These are phyloP conservation scores for Brassica cretica DNA, from an alignment of 345 rosid species.

Conservation along the genomic window DNA sequence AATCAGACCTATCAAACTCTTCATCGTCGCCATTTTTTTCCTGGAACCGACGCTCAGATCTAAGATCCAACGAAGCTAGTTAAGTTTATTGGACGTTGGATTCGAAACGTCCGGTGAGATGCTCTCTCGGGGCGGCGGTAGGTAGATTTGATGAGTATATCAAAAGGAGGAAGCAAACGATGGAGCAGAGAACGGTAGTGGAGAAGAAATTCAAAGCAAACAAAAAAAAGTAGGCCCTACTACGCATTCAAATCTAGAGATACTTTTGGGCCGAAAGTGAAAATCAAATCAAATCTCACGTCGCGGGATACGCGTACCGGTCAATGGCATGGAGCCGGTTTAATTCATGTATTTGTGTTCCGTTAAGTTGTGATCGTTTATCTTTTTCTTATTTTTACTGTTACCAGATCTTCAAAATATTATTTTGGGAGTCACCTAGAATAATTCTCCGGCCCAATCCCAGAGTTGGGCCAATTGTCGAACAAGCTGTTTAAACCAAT, in stretches of 20 bases:
- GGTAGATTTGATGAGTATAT: slow-evolving; percentile 30
- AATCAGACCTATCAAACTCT: slow-evolving; percentile 88
- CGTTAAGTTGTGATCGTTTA: neutral
- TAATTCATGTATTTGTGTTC: slow-evolving; percentile 2
- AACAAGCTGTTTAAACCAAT: neutral
- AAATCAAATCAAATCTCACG: slow-evolving; percentile 15
- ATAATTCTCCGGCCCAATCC: too few species aligned
- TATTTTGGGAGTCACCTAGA: too few species aligned
- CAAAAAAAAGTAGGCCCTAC: neutral
- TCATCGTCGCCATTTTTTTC: slow-evolving; percentile 85
- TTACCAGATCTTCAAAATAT: too few species aligned
- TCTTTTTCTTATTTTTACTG: neutral
- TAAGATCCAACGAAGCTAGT: slow-evolving; percentile 21
- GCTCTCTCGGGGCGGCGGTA: slow-evolving; percentile 15
- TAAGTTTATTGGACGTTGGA: neutral
- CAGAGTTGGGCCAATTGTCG: neutral
- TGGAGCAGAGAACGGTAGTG: slow-evolving; percentile 11
- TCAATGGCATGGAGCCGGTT: slow-evolving; percentile 11
- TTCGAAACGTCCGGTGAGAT: slow-evolving; percentile 19
- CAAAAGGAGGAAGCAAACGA: slow-evolving; percentile 4
- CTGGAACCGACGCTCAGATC: slow-evolving; percentile 29
- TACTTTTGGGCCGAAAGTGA: neutral
- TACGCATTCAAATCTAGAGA: neutral
- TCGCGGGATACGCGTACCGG: slow-evolving; percentile 25
- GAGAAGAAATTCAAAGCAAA: slow-evolving; percentile 3